Conservation (phyloP, 306 rosid species). For the Castanea crenata region DNA sequence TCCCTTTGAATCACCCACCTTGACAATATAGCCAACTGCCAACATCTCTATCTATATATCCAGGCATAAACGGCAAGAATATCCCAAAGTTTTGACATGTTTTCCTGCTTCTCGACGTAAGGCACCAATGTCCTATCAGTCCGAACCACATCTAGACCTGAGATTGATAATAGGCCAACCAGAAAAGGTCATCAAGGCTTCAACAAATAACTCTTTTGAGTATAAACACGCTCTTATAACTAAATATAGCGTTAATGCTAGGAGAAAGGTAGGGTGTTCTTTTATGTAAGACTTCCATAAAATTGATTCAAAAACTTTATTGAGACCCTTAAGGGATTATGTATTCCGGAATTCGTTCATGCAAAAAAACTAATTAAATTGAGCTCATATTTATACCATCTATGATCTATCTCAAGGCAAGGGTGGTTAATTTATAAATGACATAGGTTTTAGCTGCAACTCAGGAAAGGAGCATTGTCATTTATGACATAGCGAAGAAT, state of each 20-base stretch:
- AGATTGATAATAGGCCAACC: constrained; percentile 22
- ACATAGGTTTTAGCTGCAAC: neutral
- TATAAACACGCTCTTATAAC: neutral
- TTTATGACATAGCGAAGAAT: neutral
- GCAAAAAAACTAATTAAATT: neutral
- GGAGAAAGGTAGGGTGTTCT: no score
- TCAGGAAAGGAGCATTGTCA: neutral
- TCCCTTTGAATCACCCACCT: constrained; percentile 49
- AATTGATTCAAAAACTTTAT: neutral
- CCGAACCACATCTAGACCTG: constrained; percentile 95
- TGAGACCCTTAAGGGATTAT: neutral
- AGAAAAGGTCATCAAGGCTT: constrained; percentile 3
- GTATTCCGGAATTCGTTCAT: no score
- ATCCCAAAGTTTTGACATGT: constrained; percentile 93
- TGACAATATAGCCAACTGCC: constrained; percentile 90
- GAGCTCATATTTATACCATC: neutral
- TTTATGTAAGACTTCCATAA: neutral
- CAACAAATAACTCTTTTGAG: neutral
- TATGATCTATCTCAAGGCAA: no score
- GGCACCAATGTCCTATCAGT: constrained; percentile 90
- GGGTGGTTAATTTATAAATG: neutral
- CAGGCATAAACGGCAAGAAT: constrained; percentile 93
- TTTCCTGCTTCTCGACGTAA: constrained; percentile 73
- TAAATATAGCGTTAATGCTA: no score
- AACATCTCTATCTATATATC: constrained; percentile 72